These are phyloP conservation scores for Nissolia schottii DNA, from an alignment of 306 rosid genomes.

Conservation along the genomic window DNA sequence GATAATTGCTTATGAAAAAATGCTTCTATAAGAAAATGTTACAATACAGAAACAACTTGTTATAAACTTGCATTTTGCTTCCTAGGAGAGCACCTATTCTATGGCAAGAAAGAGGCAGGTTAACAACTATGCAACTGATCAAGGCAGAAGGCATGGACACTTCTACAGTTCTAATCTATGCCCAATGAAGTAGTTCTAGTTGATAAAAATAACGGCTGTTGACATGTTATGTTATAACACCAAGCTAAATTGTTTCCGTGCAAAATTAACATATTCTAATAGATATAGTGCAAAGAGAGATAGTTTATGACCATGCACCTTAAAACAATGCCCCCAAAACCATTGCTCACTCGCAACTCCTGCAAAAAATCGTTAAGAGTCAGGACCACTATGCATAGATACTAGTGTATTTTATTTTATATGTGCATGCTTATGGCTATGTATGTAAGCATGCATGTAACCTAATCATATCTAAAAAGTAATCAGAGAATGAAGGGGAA, in stretches of 20 bases:
- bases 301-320: slow-evolving; percentile 44
- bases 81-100: neutral
- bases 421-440: neutral
- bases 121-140: neutral
- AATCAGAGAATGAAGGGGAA: neutral
- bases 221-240: neutral
- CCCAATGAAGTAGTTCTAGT: neutral
- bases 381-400: neutral
- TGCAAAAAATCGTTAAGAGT: slow-evolving; percentile 43
- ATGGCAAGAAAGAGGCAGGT: neutral
- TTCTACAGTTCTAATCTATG: neutral
- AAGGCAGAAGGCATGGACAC: neutral
- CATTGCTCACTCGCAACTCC: slow-evolving; percentile 90
- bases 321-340: slow-evolving; percentile 89
- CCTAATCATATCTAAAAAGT: neutral
- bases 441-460: neutral
- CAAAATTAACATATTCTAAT: neutral
- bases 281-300: neutral
- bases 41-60: neutral
- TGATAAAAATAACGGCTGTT: neutral
- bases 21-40: neutral
- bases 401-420: neutral
- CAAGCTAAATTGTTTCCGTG: neutral
- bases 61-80: neutral
- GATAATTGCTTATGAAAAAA: neutral